Conservation (phyloP, 1,139 yeast species). For the Suhomyces guaymorum region DNA sequence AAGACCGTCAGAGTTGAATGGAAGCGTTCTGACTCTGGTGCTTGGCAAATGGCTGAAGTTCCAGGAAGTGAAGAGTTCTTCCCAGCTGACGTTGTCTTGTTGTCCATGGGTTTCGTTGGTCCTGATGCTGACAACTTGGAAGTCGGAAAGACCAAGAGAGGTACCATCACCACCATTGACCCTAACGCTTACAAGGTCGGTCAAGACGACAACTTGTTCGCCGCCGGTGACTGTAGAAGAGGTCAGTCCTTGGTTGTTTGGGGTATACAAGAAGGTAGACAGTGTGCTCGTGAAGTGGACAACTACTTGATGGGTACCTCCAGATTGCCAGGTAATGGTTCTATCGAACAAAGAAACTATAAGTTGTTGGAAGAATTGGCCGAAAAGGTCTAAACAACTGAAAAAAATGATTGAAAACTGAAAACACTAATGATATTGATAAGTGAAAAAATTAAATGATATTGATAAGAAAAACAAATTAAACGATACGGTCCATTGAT, state of each 20-base stretch:
- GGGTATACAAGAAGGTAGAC: constrained; percentile 99
- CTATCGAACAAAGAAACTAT: constrained; percentile 81
- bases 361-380: constrained; percentile 73
- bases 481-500: no score
- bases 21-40: constrained; percentile 94
- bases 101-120: constrained; percentile 97
- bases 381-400: constrained; percentile 54
- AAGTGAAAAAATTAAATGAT: no score
- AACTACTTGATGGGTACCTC: constrained; percentile 73
- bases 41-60: constrained; percentile 98
- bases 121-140: constrained; percentile 84
- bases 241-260: constrained; percentile 98
- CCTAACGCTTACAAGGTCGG: constrained; percentile 72
- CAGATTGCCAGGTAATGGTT: constrained; percentile 90
- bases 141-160: constrained; percentile 77
- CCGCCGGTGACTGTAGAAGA: constrained; percentile 99
- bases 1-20: constrained; percentile 97
- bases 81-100: constrained; percentile 90
- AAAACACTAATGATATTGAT: no score
- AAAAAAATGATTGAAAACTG: no score
- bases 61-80: constrained; percentile 93
- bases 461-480: no score
- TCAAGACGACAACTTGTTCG: constrained; percentile 67
- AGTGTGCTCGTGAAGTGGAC: constrained; percentile 95
- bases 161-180: constrained; percentile 73